Evolutionary conservation across 2,329 filamentous ascomycete genomes (phyloP).

Genomic region (Penicillium sp.): DNA sequence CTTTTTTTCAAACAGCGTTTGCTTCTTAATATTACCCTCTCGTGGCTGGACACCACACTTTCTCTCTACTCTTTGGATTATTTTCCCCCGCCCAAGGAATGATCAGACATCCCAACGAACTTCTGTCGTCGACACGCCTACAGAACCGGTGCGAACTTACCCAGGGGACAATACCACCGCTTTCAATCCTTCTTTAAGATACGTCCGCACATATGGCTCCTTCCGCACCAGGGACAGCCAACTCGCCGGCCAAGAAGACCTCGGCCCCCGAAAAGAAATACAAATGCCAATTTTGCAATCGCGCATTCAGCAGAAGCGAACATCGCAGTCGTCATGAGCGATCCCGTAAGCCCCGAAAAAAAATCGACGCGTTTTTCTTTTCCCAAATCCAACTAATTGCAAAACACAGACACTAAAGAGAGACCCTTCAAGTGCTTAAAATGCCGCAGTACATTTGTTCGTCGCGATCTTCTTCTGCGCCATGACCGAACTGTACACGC

Average conservation of each 20-base stretch:
- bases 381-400: background rate
- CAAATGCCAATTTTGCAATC: conserved; percentile 98
- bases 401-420: conserved; percentile 83
- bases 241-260: conserved; percentile 77
- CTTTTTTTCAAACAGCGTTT: conserved; percentile 20
- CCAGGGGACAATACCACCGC: conserved; percentile 40
- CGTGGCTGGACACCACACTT: conserved; percentile 42
- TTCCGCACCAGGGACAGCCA: conserved; percentile 61
- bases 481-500: conserved; percentile 98
- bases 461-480: conserved; percentile 90
- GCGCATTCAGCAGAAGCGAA: conserved; percentile 95
- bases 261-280: conserved; percentile 93
- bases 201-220: conserved; percentile 41
- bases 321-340: conserved; percentile 95
- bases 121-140: conserved; percentile 42
- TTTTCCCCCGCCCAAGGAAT: conserved; percentile 42
- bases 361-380: background rate
- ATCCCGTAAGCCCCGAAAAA: conserved; percentile 77
- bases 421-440: conserved; percentile 98
- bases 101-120: conserved; percentile 44
- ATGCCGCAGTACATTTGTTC: conserved; percentile 96
- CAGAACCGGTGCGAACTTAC: conserved; percentile 46
- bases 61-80: conserved; percentile 20
- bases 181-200: conserved; percentile 29
- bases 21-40: conserved; percentile 15